phyloP scores from a whole-genome alignment of 352 stramenopile genomes.

The Pythium dissimile region DNA sequence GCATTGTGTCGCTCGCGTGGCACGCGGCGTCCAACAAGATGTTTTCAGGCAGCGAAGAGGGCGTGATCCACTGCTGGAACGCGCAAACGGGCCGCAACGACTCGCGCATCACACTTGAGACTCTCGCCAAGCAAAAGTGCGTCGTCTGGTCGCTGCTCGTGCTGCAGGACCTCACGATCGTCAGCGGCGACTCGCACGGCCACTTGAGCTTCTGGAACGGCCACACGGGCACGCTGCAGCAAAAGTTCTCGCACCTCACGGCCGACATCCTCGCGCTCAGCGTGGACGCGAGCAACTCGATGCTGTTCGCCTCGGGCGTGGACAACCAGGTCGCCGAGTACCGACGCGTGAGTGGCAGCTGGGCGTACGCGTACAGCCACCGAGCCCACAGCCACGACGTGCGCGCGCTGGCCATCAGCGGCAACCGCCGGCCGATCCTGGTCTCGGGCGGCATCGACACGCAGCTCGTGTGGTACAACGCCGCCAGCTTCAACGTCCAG shows the following conservation, averaged over 20 bases:
- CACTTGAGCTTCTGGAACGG: conserved; percentile 94
- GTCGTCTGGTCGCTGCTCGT: conserved; percentile 90
- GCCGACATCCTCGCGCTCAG: conserved; percentile 90
- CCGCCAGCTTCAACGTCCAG: conserved; percentile 76
- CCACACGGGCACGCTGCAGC: conserved; percentile 85
- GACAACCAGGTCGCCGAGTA: conserved; percentile 92
- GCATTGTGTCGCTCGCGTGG: conserved; percentile 85
- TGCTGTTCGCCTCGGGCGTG: conserved; percentile 91
- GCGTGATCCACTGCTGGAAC: conserved; percentile 88
- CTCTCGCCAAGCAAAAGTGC: conserved; percentile 66
- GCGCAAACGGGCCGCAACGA: conserved; percentile 71
- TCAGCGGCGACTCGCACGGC: conserved; percentile 91
- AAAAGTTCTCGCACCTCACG: conserved; percentile 91
- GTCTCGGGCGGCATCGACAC: conserved; percentile 93
- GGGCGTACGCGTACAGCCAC: conserved; percentile 86
- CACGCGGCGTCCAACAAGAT: conserved; percentile 66
- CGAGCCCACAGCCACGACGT: conserved; percentile 91
- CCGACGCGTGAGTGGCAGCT: conserved; percentile 49
- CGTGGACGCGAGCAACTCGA: conserved; percentile 79
- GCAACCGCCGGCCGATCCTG: conserved; percentile 53
- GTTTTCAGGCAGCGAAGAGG: conserved; percentile 84
- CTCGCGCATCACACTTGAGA: conserved; percentile 81
- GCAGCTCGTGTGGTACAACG: conserved; percentile 90
- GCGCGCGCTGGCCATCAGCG: conserved; percentile 75
- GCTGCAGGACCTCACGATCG: conserved; percentile 89